These are phyloP conservation scores for Astrephomene gubernaculifera DNA, from an alignment of 139 green algal species.

Conservation along the genomic window DNA sequence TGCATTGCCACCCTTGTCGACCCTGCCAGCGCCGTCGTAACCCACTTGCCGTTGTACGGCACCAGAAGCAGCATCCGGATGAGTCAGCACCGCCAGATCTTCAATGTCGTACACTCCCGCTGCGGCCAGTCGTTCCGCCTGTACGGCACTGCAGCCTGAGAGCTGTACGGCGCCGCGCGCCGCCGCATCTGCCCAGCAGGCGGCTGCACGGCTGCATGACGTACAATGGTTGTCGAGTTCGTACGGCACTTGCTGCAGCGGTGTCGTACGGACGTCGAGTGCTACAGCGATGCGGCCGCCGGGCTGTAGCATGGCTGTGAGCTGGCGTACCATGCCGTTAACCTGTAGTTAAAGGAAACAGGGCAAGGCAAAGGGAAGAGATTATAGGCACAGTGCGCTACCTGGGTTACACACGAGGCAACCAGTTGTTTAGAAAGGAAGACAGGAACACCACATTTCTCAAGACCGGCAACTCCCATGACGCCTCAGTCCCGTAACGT, in stretches of 20 bases:
- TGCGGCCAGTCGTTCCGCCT: constrained; percentile 2
- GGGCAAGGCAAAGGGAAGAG: not conserved
- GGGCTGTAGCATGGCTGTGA: not conserved
- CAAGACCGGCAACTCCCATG: not conserved
- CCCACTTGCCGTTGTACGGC: not conserved
- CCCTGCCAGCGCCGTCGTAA: not conserved
- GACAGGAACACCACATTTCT: not conserved
- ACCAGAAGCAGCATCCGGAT: no score
- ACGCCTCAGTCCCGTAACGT: not conserved
- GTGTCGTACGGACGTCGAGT: not conserved
- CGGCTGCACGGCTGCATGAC: not conserved
- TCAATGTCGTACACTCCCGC: constrained; percentile 17
- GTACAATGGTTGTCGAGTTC: constrained; percentile 10
- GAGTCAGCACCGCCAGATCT: constrained; percentile 4
- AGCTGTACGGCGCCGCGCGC: constrained; percentile 12
- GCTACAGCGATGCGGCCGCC: constrained; percentile 12
- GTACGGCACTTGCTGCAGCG: constrained; percentile 14
- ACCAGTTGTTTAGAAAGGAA: not conserved
- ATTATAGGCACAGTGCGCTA: not conserved
- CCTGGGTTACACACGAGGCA: not conserved
- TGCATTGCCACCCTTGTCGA: not conserved
- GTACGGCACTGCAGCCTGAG: not conserved
- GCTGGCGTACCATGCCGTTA: not conserved
- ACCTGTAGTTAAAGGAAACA: not conserved
- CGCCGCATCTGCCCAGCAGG: constrained; percentile 7